These are phyloP conservation scores for Rhododendron williamsianum DNA, from an alignment of 148 eudicot genomes.

Conservation along the genomic window DNA sequence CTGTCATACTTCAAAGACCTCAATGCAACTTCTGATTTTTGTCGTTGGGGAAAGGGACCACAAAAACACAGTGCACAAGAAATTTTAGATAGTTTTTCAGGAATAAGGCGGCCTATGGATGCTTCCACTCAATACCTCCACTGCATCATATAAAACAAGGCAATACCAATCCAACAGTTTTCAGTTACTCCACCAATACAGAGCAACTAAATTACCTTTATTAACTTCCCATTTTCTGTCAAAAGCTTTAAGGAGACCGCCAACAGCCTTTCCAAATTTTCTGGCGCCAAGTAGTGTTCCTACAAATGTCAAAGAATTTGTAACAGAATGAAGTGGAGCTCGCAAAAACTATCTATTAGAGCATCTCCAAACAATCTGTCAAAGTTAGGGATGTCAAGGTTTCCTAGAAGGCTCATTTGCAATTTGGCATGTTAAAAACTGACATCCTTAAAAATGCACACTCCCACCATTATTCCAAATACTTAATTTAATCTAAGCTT, in stretches of 20 bases:
- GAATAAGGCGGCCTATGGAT: background rate
- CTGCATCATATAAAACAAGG: background rate
- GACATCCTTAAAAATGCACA: background rate
- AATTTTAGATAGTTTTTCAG: background rate
- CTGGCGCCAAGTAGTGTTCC: constrained; percentile 70
- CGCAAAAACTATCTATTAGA: background rate
- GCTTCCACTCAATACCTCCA: constrained; percentile 2
- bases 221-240: constrained; percentile 50
- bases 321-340: background rate
- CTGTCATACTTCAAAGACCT: background rate
- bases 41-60: background rate
- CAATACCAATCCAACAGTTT: background rate
- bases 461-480: background rate
- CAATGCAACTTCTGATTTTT: background rate
- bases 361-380: background rate
- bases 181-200: background rate
- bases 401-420: background rate
- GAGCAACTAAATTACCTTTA: constrained; percentile 49
- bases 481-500: background rate
- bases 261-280: constrained; percentile 54
- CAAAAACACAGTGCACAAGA: background rate
- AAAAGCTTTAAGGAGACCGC: constrained; percentile 51
- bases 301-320: constrained; percentile 19
- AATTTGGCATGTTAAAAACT: background rate
- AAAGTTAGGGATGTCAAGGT: background rate